Evolutionary conservation across 225 moss, liverwort and hornwort genomes (phyloP).

Genomic region (Ulota crispa): DNA sequence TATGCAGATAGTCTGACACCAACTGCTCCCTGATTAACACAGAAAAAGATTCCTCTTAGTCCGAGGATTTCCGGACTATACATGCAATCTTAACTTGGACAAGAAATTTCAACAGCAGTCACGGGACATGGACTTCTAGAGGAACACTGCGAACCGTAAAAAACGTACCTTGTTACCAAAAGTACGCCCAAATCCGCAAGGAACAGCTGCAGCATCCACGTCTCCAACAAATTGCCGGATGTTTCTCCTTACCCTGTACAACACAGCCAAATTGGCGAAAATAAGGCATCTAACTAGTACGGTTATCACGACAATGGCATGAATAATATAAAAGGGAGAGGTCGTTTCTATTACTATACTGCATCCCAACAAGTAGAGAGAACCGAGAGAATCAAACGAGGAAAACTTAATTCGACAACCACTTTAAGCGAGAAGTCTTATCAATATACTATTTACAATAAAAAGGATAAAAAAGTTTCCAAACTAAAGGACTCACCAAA

Average conservation of each 20-base stretch:
- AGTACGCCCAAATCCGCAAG: constrained; percentile 96
- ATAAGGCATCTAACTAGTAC: background rate
- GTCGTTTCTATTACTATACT: background rate
- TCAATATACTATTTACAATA: background rate
- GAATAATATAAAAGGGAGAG: background rate
- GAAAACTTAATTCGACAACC: background rate
- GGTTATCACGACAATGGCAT: constrained; percentile 6
- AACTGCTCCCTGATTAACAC: constrained; percentile 83
- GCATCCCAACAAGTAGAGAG: constrained; percentile 3
- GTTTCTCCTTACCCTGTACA: constrained; percentile 64
- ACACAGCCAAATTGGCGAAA: constrained; percentile 8
- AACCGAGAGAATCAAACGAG: constrained; percentile 6
- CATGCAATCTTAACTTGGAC: background rate
- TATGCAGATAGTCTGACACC: constrained; percentile 82
- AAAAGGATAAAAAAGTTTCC: background rate
- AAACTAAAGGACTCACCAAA: constrained; percentile 66
- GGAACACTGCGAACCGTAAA: background rate
- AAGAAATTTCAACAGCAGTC: background rate
- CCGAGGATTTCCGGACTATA: background rate
- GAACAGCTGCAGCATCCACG: constrained; percentile 89
- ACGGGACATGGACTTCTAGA: background rate
- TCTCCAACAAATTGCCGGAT: constrained; percentile 83
- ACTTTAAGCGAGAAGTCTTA: background rate
- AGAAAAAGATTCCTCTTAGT: constrained; percentile 1
- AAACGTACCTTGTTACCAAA: constrained; percentile 83